Conservation (phyloP, 345 rosid genomes). For the Erodium maritimum region DNA sequence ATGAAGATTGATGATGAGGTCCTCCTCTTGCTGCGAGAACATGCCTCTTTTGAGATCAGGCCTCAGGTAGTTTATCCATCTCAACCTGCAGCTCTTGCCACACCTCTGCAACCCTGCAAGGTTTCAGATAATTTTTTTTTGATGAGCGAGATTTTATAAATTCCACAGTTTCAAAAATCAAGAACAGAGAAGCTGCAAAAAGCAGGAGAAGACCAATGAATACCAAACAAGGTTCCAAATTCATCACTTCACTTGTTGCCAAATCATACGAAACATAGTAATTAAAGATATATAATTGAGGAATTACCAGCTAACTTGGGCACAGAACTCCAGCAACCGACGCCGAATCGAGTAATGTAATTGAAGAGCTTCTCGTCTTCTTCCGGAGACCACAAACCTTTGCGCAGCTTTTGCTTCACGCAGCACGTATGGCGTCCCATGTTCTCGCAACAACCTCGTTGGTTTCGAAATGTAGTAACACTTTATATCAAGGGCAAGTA, state of each 20-base stretch:
- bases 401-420: slow-evolving; percentile 46
- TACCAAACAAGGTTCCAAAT: no score
- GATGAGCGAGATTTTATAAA: no score
- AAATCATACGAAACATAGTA: no score
- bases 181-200: no score
- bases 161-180: no score
- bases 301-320: slow-evolving; percentile 56
- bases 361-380: slow-evolving; percentile 60
- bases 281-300: no score
- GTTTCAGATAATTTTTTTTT: no score
- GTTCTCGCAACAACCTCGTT: no score
- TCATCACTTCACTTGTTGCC: no score
- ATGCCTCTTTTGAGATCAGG: slow-evolving; percentile 75
- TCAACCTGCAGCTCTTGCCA: slow-evolving; percentile 84
- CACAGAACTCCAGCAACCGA: slow-evolving; percentile 72
- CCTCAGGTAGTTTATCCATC: slow-evolving; percentile 90
- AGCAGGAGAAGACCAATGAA: no score
- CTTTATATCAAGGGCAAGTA: no score
- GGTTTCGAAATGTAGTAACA: no score
- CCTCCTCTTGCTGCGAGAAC: slow-evolving; percentile 37
- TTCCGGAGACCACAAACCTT: slow-evolving; percentile 70
- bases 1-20: slow-evolving; percentile 27
- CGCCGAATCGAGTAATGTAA: slow-evolving; percentile 45
- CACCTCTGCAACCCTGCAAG: slow-evolving; percentile 53
- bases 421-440: slow-evolving; percentile 54